Percentiles rank a stretch among this genome's conserved stretches.
These are phyloP conservation scores for Trametopsis cervina DNA, from an alignment of 768 basidiomycete genomes.

Conservation along the genomic window DNA sequence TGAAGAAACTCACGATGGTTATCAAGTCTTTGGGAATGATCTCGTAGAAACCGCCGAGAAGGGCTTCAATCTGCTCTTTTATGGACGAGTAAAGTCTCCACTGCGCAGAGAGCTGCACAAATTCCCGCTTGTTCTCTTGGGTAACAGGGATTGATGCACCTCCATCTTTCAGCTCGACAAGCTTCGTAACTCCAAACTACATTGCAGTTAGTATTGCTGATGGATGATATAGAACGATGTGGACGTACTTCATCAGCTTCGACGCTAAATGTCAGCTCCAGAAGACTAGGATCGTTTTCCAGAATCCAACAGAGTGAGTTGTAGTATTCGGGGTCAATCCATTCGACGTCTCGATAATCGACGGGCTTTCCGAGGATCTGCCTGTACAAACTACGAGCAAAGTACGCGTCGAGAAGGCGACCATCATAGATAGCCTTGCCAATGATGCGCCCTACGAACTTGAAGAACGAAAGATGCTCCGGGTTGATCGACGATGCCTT, in stretches of 20 bases:
- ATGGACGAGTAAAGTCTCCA: constrained; percentile 92
- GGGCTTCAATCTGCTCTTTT: constrained; percentile 89
- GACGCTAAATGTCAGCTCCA: constrained; percentile 91
- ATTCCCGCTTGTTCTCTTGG: constrained; percentile 94
- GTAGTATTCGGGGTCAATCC: constrained; percentile 98
- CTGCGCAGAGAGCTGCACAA: constrained; percentile 91
- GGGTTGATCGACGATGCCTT: constrained; percentile 91
- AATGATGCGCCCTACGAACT: constrained; percentile 95
- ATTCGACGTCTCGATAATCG: constrained; percentile 94
- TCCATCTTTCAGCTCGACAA: constrained; percentile 79
- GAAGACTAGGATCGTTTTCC: constrained; percentile 83
- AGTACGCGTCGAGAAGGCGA: constrained; percentile 94
- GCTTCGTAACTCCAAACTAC: constrained; percentile 86
- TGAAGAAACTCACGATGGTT: constrained; percentile 60
- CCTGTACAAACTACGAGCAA: constrained; percentile 92
- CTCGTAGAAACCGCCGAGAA: constrained; percentile 91
- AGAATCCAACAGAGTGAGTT: constrained; percentile 97
- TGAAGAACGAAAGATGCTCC: constrained; percentile 96
- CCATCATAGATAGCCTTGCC: constrained; percentile 98
- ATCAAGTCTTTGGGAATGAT: constrained; percentile 96
- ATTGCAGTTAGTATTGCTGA: constrained; percentile 4
- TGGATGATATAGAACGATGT: neutral
- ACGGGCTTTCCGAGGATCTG: constrained; percentile 92
- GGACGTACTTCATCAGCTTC: constrained; percentile 85
- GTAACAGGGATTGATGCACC: constrained; percentile 86